Conservation (phyloP, 192 early-diverging fungal species). For the Gamsiella multidivaricata region DNA sequence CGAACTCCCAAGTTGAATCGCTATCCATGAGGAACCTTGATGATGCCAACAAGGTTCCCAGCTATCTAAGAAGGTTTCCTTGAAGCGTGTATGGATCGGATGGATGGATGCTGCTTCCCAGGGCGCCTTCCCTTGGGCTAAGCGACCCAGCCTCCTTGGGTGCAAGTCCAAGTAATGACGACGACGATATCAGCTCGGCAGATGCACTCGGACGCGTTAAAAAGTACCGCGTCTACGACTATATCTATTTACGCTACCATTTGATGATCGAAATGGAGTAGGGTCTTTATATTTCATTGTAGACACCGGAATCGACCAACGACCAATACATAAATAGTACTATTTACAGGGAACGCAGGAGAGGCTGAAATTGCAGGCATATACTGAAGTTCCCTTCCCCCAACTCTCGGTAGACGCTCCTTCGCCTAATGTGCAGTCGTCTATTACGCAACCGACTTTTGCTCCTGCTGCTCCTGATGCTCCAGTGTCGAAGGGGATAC, state of each 20-base stretch:
- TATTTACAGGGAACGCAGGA: too few relatives aligned
- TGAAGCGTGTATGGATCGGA: neutral
- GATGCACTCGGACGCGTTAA: neutral
- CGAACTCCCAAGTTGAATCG: conserved; percentile 64
- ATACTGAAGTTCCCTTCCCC: too few relatives aligned
- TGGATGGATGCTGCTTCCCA: too few relatives aligned
- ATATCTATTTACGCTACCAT: neutral
- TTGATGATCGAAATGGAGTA: neutral
- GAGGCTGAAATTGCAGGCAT: too few relatives aligned
- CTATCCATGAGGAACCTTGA: conserved; percentile 48
- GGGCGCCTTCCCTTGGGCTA: too few relatives aligned
- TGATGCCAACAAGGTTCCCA: neutral
- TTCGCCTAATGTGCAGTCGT: neutral
- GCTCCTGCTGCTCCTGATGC: neutral
- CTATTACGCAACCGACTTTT: neutral
- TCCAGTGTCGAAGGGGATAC: neutral
- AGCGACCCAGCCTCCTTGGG: too few relatives aligned
- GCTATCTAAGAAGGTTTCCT: neutral
- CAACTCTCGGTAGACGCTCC: too few relatives aligned
- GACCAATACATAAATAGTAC: too few relatives aligned
- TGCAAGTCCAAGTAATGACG: too few relatives aligned
- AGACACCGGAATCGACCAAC: neutral
- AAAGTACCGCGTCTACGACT: neutral
- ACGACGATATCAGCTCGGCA: too few relatives aligned
- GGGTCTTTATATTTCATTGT: too few relatives aligned